Base-by-base conservation (phyloP, 805 yeast species). In the Teunomyces barrocoloradensis region DNA sequence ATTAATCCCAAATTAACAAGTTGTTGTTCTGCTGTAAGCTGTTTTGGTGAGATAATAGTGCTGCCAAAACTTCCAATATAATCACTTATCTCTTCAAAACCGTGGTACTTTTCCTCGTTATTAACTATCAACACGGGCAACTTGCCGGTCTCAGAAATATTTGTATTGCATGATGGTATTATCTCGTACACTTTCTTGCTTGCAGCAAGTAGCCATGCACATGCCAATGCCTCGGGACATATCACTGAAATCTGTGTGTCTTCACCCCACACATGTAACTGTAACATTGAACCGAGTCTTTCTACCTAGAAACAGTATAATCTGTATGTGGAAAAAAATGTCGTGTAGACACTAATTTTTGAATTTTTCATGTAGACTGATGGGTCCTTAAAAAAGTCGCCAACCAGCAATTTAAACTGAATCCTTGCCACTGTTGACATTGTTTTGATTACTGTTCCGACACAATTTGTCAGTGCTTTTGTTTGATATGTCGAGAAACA, bases 161-260 rank as follows among this genome's bases (percentile, higher is more conserved):
- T 79, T 10, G 82, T 75, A 58, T 85, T 83, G 45, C 80, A 78
- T 2, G 87, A 81, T 2, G 83, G 74, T 6, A 81, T 74, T 2
- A 85, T 58, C 32, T 64, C 53, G 35, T 49, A 57, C 6, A 43
- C 44, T 2, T 59, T 39, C 30, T 41, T 52, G 25, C 48, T 66
- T 54, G 44, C 61, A 42, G 53, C 37, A 46, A 77, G 57, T 34
- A 75, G 64, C 77, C 80, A 75, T 0, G 66, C 58, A 4, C 70
- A 51, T 0, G 85, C 85, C 11, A 78, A 47, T 7, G 79, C 74
- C 44, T 79, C 81, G 0, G 84, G 78, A 34, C 79, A 79, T 35
- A 81, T 71, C 2, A 73, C 56, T 0, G 83, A 77, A 1, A 77
- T 56, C 34, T 58, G 54, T 18, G 46, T 20, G 53, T 50, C 56